Conservation (phyloP, 768 basidiomycete genomes). For the Phylloporus sp. region DNA sequence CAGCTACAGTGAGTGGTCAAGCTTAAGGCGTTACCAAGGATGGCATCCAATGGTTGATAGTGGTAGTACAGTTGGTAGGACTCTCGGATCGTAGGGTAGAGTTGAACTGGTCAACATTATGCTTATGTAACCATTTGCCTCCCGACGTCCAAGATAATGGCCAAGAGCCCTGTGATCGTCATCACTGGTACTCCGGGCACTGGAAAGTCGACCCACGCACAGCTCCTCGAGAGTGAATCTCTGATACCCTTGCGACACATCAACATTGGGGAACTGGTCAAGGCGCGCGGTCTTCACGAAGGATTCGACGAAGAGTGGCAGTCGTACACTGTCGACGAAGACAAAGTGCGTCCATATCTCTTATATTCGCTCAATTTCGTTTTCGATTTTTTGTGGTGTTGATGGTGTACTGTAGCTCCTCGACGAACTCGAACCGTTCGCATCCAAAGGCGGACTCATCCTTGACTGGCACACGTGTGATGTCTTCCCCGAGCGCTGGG, state of each 20-base stretch:
- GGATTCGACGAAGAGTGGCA: conserved; percentile 95
- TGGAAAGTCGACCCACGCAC: conserved; percentile 91
- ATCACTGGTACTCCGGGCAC: conserved; percentile 94
- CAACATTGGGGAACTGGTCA: conserved; percentile 89
- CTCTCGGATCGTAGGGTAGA: no score
- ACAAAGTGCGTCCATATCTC: conserved; percentile 59
- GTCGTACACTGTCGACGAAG: conserved; percentile 90
- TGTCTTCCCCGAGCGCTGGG: conserved; percentile 93
- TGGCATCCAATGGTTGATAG: no score
- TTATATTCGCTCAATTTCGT: neutral
- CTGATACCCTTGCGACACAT: conserved; percentile 71
- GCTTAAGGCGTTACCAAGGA: no score
- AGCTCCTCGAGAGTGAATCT: conserved; percentile 72
- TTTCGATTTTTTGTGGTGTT: neutral
- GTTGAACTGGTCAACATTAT: no score
- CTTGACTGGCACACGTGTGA: conserved; percentile 97
- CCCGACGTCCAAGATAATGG: no score
- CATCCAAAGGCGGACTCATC: conserved; percentile 69
- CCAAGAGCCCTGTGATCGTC: conserved; percentile 61
- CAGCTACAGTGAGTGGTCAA: no score
- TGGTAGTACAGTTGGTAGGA: no score
- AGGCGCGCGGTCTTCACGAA: conserved; percentile 75
- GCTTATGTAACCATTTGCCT: no score
- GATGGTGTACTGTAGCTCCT: conserved; percentile 53
- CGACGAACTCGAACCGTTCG: conserved; percentile 79